phyloP scores from a whole-genome alignment of 2,329 filamentous ascomycete species.

The Pestalotiopsis sp. region DNA sequence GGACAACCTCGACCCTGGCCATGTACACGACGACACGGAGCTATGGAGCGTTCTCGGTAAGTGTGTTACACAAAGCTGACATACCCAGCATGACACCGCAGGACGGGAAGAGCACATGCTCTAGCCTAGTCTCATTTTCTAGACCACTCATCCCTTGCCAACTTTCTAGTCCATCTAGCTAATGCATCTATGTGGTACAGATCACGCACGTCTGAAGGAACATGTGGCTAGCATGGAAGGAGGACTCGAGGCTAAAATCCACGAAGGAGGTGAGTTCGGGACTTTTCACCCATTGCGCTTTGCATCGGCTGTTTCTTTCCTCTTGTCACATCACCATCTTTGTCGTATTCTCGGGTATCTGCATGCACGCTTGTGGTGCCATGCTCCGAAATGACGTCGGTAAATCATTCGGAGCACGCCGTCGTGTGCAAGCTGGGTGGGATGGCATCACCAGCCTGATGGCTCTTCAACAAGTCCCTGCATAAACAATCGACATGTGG shows the following conservation, averaged over 20 bases:
- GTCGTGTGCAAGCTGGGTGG: conserved; percentile 4
- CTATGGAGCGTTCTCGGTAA: conserved; percentile 92
- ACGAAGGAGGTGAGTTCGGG: conserved; percentile 82
- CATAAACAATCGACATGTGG: conserved; percentile 37
- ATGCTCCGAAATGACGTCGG: conserved; percentile 20
- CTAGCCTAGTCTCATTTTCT: conserved; percentile 19
- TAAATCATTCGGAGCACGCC: conserved; percentile 20
- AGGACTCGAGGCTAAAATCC: conserved; percentile 84
- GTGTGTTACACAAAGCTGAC: conserved; percentile 40
- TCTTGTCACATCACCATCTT: conserved; percentile 26
- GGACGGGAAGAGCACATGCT: conserved; percentile 25
- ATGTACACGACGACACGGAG: conserved; percentile 95
- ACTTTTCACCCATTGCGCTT: conserved; percentile 24
- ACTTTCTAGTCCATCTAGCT: conserved; percentile 33
- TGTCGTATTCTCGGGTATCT: conserved; percentile 29
- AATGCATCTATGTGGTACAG: conserved; percentile 49
- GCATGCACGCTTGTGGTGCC: conserved; percentile 24
- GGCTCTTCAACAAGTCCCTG: conserved; percentile 29
- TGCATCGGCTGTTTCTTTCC: conserved; percentile 25
- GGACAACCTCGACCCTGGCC: conserved; percentile 93
- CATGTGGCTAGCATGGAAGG: conserved; percentile 86
- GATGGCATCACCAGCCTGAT: conserved; percentile 16
- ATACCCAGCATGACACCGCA: conserved; percentile 21
- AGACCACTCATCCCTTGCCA: conserved; percentile 20
- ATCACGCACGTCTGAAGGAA: conserved; percentile 92